Evolutionary conservation across 805 yeast genomes (phyloP), one percentile per base, ranked within the genome.

Genomic region (Wickerhamiella spandovensis): DNA sequence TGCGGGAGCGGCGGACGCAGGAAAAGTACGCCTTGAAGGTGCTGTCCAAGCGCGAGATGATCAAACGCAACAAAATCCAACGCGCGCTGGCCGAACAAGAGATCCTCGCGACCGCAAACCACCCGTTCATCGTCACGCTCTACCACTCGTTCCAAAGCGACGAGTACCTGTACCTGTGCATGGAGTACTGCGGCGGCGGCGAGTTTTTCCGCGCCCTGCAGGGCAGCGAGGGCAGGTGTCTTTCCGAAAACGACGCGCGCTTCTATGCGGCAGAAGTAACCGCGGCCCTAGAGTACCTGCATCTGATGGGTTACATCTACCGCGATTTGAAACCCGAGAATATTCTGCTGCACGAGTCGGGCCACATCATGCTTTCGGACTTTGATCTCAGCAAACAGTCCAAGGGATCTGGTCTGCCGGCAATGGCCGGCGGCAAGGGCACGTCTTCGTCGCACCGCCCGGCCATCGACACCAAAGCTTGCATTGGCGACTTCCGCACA

Each of bases 111-210:
- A 85, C 97, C 1, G 82, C 90, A 35, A 88, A 89, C 63, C 97
- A 94, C 66, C 99, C 99, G 0, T 92, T 94, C 62, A 94, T 92
- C 57, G 97, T 92, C 28, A 87, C 98, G 0, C 71, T 92, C 23
- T 90, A 92, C 62, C 99, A 92, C 66, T 88, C 96, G 0, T 92
- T 92, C 70, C 98, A 92, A 67, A 83, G 95, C 3, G 92, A 86
- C 53, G 97, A 89, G 59, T 80, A 84, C 61, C 67, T 92, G 10
- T 92, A 88, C 59, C 75, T 92, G 41, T 92, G 99, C 67, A 90
- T 94, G 95, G 99, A 92, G 64, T 92, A 90, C 61, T 92, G 99
- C 63, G 87, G 92, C 88, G 99, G 99, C 28, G 99, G 99, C 44
- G 98, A 94, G 67, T 92, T 92, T 61, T 92, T 92, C 72, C 72